Evolutionary conservation across 23 red algal species (phyloP).

Genomic region (Gracilaria domingensis): DNA sequence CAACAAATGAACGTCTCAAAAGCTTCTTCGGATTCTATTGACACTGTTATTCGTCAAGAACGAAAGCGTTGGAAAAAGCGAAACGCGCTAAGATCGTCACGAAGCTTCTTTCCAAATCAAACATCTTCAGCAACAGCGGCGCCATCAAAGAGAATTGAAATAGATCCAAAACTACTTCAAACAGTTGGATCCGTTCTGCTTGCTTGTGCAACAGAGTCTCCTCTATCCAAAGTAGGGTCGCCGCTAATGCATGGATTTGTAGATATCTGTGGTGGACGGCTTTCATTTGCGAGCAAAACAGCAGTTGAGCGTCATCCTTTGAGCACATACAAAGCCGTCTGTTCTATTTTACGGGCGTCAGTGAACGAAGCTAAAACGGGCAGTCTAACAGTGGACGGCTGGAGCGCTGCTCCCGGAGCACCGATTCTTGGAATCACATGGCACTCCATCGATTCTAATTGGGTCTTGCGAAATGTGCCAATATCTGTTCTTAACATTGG

Average conservation of each 20-base stretch:
- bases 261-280: background rate
- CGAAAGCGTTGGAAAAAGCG: too few species aligned
- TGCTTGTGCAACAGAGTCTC: background rate
- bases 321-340: background rate
- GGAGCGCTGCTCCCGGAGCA: background rate
- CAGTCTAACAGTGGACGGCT: background rate
- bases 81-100: too few species aligned
- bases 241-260: background rate
- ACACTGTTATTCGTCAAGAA: too few species aligned
- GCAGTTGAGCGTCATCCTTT: background rate
- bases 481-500: background rate
- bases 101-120: too few species aligned
- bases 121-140: too few species aligned
- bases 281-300: background rate
- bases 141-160: too few species aligned
- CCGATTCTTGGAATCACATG: background rate
- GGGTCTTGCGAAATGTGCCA: background rate
- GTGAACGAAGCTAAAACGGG: background rate
- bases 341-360: background rate
- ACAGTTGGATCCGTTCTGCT: background rate
- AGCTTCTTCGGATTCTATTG: too few species aligned
- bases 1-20: too few species aligned
- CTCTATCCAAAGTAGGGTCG: background rate
- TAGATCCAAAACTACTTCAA: too few species aligned
- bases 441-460: background rate